These are phyloP conservation scores for Hondaea fermentalgiana DNA, from an alignment of 108 stramenopile species.

Conservation along the genomic window DNA sequence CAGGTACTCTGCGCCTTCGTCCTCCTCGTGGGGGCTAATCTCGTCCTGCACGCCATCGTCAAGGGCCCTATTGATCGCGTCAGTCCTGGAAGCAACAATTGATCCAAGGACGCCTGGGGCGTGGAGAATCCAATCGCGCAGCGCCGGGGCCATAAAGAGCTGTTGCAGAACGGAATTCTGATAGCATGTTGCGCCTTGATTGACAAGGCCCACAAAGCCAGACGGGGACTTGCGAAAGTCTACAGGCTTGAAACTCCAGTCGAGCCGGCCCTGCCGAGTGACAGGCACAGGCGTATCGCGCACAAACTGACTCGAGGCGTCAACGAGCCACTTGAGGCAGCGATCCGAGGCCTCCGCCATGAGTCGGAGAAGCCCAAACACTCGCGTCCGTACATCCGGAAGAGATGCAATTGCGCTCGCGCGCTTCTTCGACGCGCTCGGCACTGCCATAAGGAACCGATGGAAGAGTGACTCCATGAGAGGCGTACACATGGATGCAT, in stretches of 20 bases:
- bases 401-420: slow-evolving; percentile 2
- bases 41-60: background rate
- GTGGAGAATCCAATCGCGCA: background rate
- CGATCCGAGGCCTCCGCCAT: background rate
- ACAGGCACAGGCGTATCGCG: background rate
- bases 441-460: slow-evolving; percentile 7
- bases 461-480: background rate
- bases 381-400: background rate
- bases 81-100: background rate
- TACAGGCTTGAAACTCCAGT: slow-evolving; percentile 11
- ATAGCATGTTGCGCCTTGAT: slow-evolving; percentile 23
- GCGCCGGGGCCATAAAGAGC: slow-evolving; percentile 13
- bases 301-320: background rate
- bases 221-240: slow-evolving; percentile 1
- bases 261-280: background rate
- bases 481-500: background rate
- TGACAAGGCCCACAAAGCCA: slow-evolving; percentile 17
- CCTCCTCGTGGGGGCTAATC: background rate
- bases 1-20: background rate
- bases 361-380: background rate
- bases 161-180: slow-evolving; percentile 13
- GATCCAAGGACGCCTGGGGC: background rate
- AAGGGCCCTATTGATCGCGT: background rate
- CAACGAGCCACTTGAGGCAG: background rate
- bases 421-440: background rate